Conservation (phyloP, 2,329 filamentous ascomycete species). For the Aspergillus sp. region DNA sequence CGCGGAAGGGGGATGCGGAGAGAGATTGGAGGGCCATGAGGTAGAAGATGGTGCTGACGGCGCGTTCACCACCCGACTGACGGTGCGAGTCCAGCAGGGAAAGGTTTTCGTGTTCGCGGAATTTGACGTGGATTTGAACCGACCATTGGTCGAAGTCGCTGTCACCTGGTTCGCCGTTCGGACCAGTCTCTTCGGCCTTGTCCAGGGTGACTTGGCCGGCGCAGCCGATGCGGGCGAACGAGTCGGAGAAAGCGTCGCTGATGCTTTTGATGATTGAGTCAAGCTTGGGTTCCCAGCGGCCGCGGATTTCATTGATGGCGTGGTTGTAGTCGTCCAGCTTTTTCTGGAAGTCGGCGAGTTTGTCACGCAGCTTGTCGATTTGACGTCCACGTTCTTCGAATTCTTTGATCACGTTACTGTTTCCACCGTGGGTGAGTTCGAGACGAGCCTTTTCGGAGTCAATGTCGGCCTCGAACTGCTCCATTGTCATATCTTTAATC, state of each 20-base stretch:
- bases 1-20: constrained; percentile 91
- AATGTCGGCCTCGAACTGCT: constrained; percentile 72
- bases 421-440: constrained; percentile 76
- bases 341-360: constrained; percentile 57
- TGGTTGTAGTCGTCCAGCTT: constrained; percentile 58
- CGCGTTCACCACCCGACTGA: constrained; percentile 93
- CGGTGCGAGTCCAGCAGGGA: constrained; percentile 87
- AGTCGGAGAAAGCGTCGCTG: constrained; percentile 87
- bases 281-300: constrained; percentile 79
- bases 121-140: constrained; percentile 91
- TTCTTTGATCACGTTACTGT: constrained; percentile 72
- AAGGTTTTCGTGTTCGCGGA: constrained; percentile 81
- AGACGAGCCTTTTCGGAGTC: constrained; percentile 72
- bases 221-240: constrained; percentile 91
- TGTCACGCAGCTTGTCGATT: constrained; percentile 66
- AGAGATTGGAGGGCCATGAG: constrained; percentile 96
- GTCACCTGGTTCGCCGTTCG: constrained; percentile 35
- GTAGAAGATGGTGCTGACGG: constrained; percentile 97
- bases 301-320: constrained; percentile 67
- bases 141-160: constrained; percentile 94
- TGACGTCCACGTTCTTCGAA: constrained; percentile 72
- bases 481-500: constrained; percentile 56
- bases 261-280: constrained; percentile 78
- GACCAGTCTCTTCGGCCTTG: constrained; percentile 59
- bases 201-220: constrained; percentile 85